phyloP scores from a whole-genome alignment of 2,329 filamentous ascomycete genomes.

The Geosmithia morbida region DNA sequence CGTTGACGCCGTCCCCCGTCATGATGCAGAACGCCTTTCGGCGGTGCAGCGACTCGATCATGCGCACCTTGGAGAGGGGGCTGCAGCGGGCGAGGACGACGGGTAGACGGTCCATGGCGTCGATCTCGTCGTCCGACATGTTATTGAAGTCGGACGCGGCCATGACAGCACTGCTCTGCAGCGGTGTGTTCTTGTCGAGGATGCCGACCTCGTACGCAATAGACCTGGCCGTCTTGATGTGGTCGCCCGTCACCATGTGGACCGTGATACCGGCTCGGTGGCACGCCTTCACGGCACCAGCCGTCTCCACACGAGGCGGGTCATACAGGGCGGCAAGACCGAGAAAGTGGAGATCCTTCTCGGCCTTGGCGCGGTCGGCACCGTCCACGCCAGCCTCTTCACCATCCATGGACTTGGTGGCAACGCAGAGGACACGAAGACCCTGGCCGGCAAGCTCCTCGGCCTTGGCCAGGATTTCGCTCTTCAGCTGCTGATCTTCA shows the following conservation, averaged over 20 bases:
- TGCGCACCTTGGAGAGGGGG: conserved; percentile 58
- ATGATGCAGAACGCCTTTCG: conserved; percentile 56
- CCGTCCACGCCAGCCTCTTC: conserved; percentile 17
- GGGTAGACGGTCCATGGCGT: conserved; percentile 44
- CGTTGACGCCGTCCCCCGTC: conserved; percentile 65
- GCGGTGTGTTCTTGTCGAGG: conserved; percentile 20
- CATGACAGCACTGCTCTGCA: conserved; percentile 37
- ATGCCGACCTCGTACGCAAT: conserved; percentile 55
- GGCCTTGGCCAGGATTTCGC: conserved; percentile 30
- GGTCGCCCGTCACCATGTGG: conserved; percentile 57
- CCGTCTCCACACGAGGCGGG: conserved; percentile 54
- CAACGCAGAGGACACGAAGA: conserved; percentile 55
- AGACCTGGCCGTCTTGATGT: conserved; percentile 51
- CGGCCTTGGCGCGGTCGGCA: conserved; percentile 36
- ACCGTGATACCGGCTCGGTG: conserved; percentile 48
- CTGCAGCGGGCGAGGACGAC: conserved; percentile 57
- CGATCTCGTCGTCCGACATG: conserved; percentile 47
- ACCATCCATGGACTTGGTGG: conserved; percentile 26
- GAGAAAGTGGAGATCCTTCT: conserved; percentile 45
- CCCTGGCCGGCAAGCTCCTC: conserved; percentile 46
- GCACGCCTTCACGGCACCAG: conserved; percentile 43
- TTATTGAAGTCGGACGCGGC: conserved; percentile 47
- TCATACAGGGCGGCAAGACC: conserved; percentile 61
- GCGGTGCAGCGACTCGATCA: conserved; percentile 60
- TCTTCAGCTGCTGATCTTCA: conserved; percentile 29